Conservation (phyloP, 2,329 filamentous ascomycete genomes). For the Calonectria montana region DNA sequence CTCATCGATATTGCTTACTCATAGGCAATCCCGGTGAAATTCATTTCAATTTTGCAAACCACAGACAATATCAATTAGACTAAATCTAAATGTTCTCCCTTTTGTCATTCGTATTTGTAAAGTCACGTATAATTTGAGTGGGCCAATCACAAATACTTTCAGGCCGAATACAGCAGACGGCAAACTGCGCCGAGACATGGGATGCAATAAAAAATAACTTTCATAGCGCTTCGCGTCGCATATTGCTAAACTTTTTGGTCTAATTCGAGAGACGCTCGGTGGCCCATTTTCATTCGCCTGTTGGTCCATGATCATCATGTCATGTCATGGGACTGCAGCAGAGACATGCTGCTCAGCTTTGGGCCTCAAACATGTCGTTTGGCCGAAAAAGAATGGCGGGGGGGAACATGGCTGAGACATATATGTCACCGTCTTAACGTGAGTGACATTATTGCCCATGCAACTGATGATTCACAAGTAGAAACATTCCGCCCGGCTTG, state of each 20-base stretch:
- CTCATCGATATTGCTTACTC: neutral
- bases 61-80: neutral
- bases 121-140: neutral
- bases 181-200: neutral
- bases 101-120: neutral
- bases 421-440: neutral
- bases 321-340: neutral
- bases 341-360: neutral
- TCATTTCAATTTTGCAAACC: neutral
- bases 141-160: neutral
- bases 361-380: neutral
- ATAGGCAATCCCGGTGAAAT: neutral
- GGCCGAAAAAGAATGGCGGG: neutral
- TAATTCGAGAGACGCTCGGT: neutral
- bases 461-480: neutral
- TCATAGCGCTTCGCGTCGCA: neutral
- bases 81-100: neutral
- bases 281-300: neutral
- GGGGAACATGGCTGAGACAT: neutral
- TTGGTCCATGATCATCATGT: neutral
- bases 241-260: too few relatives aligned
- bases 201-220: neutral
- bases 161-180: neutral
- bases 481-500: neutral
- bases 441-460: neutral